Percentiles rank a stretch among this genome's conserved stretches.
Conservation (phyloP, 2,329 filamentous ascomycete species). For the Thermomyces lanuginosus region DNA sequence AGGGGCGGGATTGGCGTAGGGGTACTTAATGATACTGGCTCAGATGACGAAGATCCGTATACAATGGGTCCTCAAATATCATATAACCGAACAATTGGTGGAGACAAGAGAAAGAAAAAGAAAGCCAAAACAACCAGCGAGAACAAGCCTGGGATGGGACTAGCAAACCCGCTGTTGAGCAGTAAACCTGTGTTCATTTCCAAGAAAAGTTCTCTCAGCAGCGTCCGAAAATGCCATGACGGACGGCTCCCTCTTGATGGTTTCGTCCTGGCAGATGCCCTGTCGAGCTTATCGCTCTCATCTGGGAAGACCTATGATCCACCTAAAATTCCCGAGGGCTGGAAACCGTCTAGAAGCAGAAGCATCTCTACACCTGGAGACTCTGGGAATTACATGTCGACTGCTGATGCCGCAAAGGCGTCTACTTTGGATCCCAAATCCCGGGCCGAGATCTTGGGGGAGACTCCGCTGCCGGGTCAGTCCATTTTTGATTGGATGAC, state of each 20-base stretch:
- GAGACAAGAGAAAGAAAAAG: slow-evolving; percentile 64
- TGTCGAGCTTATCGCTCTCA: slow-evolving; percentile 32
- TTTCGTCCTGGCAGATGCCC: slow-evolving; percentile 51
- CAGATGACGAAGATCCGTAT: slow-evolving; percentile 89
- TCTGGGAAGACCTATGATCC: slow-evolving; percentile 31
- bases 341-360: slow-evolving; percentile 55
- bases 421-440: slow-evolving; percentile 60
- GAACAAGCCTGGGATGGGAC: slow-evolving; percentile 26
- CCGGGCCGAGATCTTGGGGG: slow-evolving; percentile 65
- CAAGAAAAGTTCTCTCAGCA: slow-evolving; percentile 39
- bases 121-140: slow-evolving; percentile 27
- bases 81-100: slow-evolving; percentile 67
- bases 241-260: slow-evolving; percentile 64
- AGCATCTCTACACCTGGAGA: slow-evolving; percentile 20
- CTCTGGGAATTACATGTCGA: slow-evolving; percentile 41
- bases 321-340: slow-evolving; percentile 37
- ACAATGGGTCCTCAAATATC: slow-evolving; percentile 80
- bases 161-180: slow-evolving; percentile 47
- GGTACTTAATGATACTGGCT: slow-evolving; percentile 79
- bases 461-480: slow-evolving; percentile 68
- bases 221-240: slow-evolving; percentile 61
- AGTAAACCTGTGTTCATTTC: slow-evolving; percentile 61
- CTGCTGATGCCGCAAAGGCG: slow-evolving; percentile 59
- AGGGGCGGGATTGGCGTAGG: slow-evolving; percentile 70
- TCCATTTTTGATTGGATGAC: slow-evolving; percentile 91